Percentiles rank a stretch among this genome's conserved stretches.
Evolutionary conservation across 768 basidiomycete species (phyloP).

Genomic region (Tulasnella sp.): DNA sequence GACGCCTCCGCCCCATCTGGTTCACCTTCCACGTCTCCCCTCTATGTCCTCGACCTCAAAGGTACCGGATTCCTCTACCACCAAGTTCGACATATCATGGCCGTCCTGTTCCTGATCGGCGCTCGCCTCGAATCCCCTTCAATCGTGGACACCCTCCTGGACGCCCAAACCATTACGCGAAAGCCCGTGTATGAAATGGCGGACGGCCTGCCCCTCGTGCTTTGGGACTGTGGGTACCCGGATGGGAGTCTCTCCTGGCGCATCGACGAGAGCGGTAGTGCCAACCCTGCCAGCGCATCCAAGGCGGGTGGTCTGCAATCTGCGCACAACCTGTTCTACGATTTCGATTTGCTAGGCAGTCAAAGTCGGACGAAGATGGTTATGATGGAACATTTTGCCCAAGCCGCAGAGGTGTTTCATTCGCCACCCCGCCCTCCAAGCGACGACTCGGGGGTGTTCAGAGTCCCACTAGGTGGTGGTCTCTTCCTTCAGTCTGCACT

Average conservation of each 20-base stretch:
- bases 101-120: slow-evolving; percentile 88
- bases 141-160: slow-evolving; percentile 72
- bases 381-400: slow-evolving; percentile 67
- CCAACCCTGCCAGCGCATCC: slow-evolving; percentile 34
- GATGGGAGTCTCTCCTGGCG: slow-evolving; percentile 73
- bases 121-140: slow-evolving; percentile 73
- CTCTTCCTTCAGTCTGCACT: slow-evolving; percentile 36
- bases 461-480: slow-evolving; percentile 70
- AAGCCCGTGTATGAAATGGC: slow-evolving; percentile 97
- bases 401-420: slow-evolving; percentile 59
- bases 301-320: slow-evolving; percentile 39
- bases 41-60: slow-evolving; percentile 79
- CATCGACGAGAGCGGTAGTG: slow-evolving; percentile 49
- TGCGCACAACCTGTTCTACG: slow-evolving; percentile 21
- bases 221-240: slow-evolving; percentile 86
- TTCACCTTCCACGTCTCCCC: slow-evolving; percentile 37
- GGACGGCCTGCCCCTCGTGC: slow-evolving; percentile 83
- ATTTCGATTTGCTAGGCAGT: slow-evolving; percentile 46
- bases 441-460: slow-evolving; percentile 46
- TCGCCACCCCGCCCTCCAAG: slow-evolving; percentile 44
- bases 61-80: slow-evolving; percentile 93
- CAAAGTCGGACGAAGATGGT: slow-evolving; percentile 61
- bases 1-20: slow-evolving; percentile 34
- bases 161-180: slow-evolving; percentile 59
- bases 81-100: slow-evolving; percentile 95